Evolutionary conservation across 345 rosid species (phyloP), one percentile per base, ranked within the genome.

Genomic region (Melastoma malabathricum): DNA sequence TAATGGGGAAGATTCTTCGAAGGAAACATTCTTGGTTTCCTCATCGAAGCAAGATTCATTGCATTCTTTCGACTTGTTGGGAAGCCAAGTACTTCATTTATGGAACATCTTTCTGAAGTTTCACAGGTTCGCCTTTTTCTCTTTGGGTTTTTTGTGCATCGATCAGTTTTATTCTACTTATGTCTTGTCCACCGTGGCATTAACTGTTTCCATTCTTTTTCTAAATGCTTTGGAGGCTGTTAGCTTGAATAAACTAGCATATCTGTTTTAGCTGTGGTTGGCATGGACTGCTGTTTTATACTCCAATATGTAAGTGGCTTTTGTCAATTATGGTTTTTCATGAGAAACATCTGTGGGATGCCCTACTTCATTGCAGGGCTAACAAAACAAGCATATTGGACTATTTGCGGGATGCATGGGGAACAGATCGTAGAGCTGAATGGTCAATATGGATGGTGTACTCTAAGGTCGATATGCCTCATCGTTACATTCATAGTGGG

Each of bases 391-490:
- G 67, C 64, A 69, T 90, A 68, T 52, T 92, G 39, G 82, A 82
- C 48, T 73, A 65, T 71, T 75, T 92, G 52, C 74, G 66, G 46
- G 84, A 82, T 59, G 56, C 61, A 51, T 92, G 98, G 98, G 70
- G 84, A 34, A 72, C 62, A 63, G 95, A 87, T 57, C 82, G 95
- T 41, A 84, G 76, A 70, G 86, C 87, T 53, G 98, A 86, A 73
- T 90, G 98, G 98, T 90, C 98, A 6, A 86, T 84, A 66, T 86
- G 98, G 98, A 86, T 84, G 94, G 87, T 84, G 50, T 84, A 90
- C 68, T 76, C 96, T 13, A 87, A 82, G 60, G 95, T 84, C 53
- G 97, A 92, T 66, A 82, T 92, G 98, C 96, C 96, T 48, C 93
- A 77, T 68, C 95, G 75, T 66, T 87, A 72, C 68, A 78, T 92